Evolutionary conservation across 2,329 filamentous ascomycete genomes (phyloP).

Genomic region (Colletotrichum tanaceti): DNA sequence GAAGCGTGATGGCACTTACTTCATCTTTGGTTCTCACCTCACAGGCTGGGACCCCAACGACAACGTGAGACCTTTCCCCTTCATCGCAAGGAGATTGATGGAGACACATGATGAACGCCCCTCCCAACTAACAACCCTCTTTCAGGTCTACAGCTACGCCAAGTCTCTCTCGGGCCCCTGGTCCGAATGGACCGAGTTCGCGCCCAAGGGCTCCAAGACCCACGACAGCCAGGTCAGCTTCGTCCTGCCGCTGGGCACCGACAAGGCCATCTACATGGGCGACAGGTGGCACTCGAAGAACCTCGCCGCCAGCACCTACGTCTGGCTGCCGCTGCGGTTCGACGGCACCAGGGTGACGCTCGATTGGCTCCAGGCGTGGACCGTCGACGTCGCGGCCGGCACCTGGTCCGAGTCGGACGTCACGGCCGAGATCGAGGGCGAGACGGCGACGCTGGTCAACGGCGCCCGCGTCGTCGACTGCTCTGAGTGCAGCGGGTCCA

Average conservation of each 20-base stretch:
- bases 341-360: conserved; percentile 63
- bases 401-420: conserved; percentile 57
- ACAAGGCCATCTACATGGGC: conserved; percentile 69
- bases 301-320: conserved; percentile 69
- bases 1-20: conserved; percentile 70
- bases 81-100: too few relatives aligned
- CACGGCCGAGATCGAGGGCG: conserved; percentile 64
- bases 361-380: conserved; percentile 67
- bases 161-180: conserved; percentile 69
- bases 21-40: conserved; percentile 71
- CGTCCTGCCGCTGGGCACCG: conserved; percentile 59
- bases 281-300: conserved; percentile 74
- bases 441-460: conserved; percentile 57
- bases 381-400: conserved; percentile 57
- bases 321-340: conserved; percentile 72
- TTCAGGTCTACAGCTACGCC: conserved; percentile 64
- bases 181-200: conserved; percentile 70
- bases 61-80: conserved; percentile 56
- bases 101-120: too few relatives aligned
- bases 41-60: conserved; percentile 72
- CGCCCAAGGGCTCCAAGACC: conserved; percentile 65
- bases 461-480: conserved; percentile 62
- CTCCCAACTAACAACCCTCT: background rate
- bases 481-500: conserved; percentile 61
- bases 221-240: conserved; percentile 71